Base-by-base conservation (phyloP, 306 rosid species). In the Ormosia emarginata region DNA sequence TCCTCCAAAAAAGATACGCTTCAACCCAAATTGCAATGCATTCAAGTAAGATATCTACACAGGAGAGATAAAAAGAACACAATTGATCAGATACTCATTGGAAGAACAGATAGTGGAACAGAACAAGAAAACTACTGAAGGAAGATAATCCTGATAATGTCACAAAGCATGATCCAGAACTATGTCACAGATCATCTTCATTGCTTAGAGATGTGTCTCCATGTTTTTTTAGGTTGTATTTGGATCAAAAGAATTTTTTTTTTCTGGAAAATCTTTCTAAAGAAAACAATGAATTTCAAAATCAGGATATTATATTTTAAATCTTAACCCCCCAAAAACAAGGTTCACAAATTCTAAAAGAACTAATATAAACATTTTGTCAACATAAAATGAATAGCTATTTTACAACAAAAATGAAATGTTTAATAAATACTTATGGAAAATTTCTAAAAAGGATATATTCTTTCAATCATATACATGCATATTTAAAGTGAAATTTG, bases 1-100 rank as follows among this genome's bases (percentile, higher is more conserved):
- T 56, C 98, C 98, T 83, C 98, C 98, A 29, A 93, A 93, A 84
- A 91, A 90, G n/a, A 93, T 93, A 53, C 98, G 89, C 86, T 93
- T 91, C 52, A 93, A 86, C 64, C 97, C 98, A 83, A 87, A 91
- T 65, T 79, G 84, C 79, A 93, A 77, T 18, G 98, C 98, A 91
- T 77, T 93, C 82, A 93, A 86, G 86, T 93, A 91, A 64, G 98
- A 71, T 82, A 93, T 91, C 98, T 93, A 84, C 88, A 76, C 43
- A 74, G 50, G 57, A 83, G 43, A 64, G 81, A 70, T 49, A 36
- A 40, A 49, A 65, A 46, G 9, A 67, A 75, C 67, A 82, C 6
- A 66, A 65, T 56, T 24, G 17, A 43, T 68, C 50, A 61, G 30
- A 47, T 24, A 82, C 13, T 8, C 64, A 58, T 6, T 52, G 70